Evolutionary conservation across 148 eudicot species (phyloP), one percentile per base, ranked within the genome.

Genomic region (Vaccinium myrtillus): DNA sequence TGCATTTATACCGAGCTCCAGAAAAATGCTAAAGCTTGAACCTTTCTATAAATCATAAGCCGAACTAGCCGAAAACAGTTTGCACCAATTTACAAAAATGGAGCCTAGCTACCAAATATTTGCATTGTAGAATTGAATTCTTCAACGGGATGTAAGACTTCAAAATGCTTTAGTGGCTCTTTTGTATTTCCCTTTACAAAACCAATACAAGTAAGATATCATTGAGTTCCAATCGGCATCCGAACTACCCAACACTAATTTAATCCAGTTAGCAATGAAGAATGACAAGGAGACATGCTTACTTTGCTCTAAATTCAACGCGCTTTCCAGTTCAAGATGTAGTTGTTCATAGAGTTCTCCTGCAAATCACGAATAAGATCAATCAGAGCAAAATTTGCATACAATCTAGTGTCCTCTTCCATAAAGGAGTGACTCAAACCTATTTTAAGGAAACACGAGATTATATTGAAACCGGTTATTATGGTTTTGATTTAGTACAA

Each of bases 261-360:
- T 6, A 23, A 59, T 48, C 4, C 6, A 59, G 75, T n/a, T 51
- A 83, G 75, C 61, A 46, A 69, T 48, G 63, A 81, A 78, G 75
- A 81, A 43, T 23, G 61, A 30, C 32, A 23, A 75, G 15, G 58
- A 59, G 59, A 39, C n/a, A 82, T 54, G 83, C 95, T 90, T 90
- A 95, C 98, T 91, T 89, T 75, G 86, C n/a, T 94, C 95, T 4
- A 91, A 87, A 77, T 88, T 82, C 90, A 90, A 84, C 54, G 89
- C 94, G 73, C 98, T 95, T 88, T 95, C 98, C 83, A 94, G 88
- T 88, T 87, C 84, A 85, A 95, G 95, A 89, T 88, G 92, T 73
- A 94, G 76, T 83, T 87, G 89, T 86, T 93, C 98, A 87, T 89
- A 95, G 23, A 94, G 87, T 86, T 93, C 92, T 81, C 87, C 98